Evolutionary conservation across 805 yeast genomes (phyloP).

Genomic region (Scheffersomyces lignosus): DNA sequence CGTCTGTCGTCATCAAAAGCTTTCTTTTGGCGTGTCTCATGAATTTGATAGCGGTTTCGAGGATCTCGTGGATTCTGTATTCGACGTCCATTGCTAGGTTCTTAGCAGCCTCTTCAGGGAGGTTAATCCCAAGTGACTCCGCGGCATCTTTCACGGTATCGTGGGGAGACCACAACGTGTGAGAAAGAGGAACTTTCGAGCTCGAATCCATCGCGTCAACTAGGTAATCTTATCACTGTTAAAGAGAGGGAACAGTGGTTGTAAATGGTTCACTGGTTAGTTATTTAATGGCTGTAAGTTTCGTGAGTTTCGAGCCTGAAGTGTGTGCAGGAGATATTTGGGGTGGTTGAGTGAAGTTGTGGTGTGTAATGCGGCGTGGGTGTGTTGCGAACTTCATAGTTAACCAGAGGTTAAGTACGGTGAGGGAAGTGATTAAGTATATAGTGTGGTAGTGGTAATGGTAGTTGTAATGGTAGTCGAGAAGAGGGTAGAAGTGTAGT

Average conservation of each 20-base stretch:
- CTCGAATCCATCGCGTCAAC: constrained; percentile 33
- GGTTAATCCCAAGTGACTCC: constrained; percentile 78
- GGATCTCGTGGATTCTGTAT: constrained; percentile 89
- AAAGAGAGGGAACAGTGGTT: constrained; percentile 1
- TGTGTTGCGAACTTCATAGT: too few relatives aligned
- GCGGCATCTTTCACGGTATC: constrained; percentile 97
- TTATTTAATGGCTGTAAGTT: too few relatives aligned
- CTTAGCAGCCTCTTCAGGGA: constrained; percentile 91
- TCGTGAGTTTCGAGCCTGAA: too few relatives aligned
- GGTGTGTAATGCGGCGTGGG: too few relatives aligned
- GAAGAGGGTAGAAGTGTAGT: too few relatives aligned
- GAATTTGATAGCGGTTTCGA: constrained; percentile 94
- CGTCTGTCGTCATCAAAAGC: constrained; percentile 75
- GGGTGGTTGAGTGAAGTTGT: too few relatives aligned
- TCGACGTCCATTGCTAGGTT: constrained; percentile 99
- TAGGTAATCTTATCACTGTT: neutral
- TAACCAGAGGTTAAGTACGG: too few relatives aligned
- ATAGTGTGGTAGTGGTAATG: too few relatives aligned
- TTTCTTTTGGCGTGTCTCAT: constrained; percentile 93
- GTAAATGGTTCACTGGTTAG: too few relatives aligned
- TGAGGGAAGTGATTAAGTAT: too few relatives aligned
- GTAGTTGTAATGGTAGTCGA: too few relatives aligned
- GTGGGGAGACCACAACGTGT: constrained; percentile 94
- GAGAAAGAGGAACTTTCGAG: constrained; percentile 64
- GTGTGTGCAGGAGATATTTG: too few relatives aligned